A percentile compares a stretch with the other conserved stretches of the same genome.
Evolutionary conservation across 1,284 basidiomycete species (phyloP).

Genomic region (Ustilago esculenta): DNA sequence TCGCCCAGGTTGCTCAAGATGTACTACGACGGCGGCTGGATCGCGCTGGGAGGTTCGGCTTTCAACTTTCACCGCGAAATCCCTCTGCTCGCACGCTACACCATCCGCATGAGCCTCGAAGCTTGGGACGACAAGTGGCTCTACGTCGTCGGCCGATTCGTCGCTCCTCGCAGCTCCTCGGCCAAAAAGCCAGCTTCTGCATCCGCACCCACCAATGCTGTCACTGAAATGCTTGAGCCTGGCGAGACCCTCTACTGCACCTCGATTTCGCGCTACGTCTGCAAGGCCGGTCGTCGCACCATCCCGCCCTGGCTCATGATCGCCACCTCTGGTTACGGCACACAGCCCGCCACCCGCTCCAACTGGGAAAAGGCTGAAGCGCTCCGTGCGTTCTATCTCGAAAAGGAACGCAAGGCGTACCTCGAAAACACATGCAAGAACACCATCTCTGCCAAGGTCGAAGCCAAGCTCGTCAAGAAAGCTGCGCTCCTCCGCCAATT

Average conservation of each 20-base stretch:
- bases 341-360: slow-evolving; percentile 21
- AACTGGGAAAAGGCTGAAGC: slow-evolving; percentile 58
- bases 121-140: slow-evolving; percentile 62
- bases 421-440: slow-evolving; percentile 23
- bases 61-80: slow-evolving; percentile 57
- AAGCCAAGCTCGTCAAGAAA: slow-evolving; percentile 28
- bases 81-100: slow-evolving; percentile 46
- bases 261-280: slow-evolving; percentile 52
- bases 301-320: slow-evolving; percentile 59
- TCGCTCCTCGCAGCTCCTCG: slow-evolving; percentile 10
- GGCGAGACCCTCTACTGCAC: slow-evolving; percentile 53
- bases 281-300: slow-evolving; percentile 51
- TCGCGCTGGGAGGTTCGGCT: slow-evolving; percentile 41
- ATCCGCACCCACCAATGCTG: neutral
- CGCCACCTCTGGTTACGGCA: slow-evolving; percentile 55
- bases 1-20: slow-evolving; percentile 36
- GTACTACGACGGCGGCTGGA: slow-evolving; percentile 47
- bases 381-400: slow-evolving; percentile 33
- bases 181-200: neutral
- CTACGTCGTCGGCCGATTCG: slow-evolving; percentile 46
- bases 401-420: slow-evolving; percentile 17
- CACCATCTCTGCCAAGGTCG: slow-evolving; percentile 15
- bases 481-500: slow-evolving; percentile 25
- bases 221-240: slow-evolving; percentile 11
- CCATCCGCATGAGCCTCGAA: slow-evolving; percentile 37